Evolutionary conservation across 2,329 filamentous ascomycete genomes (phyloP).

Genomic region (Emmonsiellopsis sp.): DNA sequence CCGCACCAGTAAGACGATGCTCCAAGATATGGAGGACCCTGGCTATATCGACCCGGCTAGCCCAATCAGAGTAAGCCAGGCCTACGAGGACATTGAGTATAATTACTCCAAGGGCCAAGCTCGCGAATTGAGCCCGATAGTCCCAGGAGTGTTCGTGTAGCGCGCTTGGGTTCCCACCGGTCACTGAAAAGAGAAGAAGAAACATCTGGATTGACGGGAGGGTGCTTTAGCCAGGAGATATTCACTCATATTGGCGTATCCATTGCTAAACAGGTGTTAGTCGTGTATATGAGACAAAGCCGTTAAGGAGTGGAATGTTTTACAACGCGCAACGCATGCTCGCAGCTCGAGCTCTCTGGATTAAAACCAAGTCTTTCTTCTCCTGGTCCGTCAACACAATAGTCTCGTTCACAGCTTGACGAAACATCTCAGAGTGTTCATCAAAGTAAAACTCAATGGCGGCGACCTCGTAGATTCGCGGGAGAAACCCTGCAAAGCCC

Average conservation of each 20-base stretch:
- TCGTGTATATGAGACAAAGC: not conserved
- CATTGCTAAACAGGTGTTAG: not conserved
- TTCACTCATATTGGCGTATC: not conserved
- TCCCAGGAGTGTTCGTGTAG: conserved; percentile 5
- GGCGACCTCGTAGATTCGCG: not conserved
- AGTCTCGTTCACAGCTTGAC: not conserved
- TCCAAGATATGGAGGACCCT: not conserved
- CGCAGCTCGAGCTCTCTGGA: not conserved
- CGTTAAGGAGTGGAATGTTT: not conserved
- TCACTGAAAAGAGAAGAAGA: not conserved
- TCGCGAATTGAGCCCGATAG: conserved; percentile 1
- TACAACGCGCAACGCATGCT: not conserved
- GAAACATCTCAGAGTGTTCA: not conserved
- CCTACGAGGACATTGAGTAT: conserved; percentile 1
- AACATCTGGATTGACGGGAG: not conserved
- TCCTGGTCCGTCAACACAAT: not conserved
- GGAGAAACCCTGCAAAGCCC: not conserved
- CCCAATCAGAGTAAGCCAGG: not conserved
- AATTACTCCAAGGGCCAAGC: conserved; percentile 5
- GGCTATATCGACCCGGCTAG: conserved; percentile 1
- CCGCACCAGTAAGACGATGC: not conserved
- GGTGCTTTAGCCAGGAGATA: too few species aligned
- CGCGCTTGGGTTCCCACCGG: not conserved
- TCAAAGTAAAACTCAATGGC: not conserved
- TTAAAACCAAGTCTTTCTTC: not conserved